Evolutionary conservation across 1,284 basidiomycete genomes (phyloP).

Genomic region (Entoloma clypeatum): DNA sequence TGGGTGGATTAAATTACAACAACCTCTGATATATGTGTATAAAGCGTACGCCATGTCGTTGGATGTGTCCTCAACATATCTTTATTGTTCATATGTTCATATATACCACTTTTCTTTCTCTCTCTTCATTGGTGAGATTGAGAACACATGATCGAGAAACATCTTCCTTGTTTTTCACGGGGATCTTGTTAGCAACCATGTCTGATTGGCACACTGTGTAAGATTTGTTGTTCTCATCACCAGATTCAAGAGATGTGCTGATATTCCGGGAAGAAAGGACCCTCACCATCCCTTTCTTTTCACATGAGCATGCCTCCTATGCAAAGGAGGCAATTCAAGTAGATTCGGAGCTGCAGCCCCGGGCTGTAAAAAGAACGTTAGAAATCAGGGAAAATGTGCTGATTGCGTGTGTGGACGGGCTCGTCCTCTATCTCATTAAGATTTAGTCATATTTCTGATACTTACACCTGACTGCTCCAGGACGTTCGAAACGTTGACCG

Average conservation of each 20-base stretch:
- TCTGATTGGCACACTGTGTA: constrained; percentile 35
- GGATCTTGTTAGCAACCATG: constrained; percentile 13
- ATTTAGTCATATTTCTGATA: neutral
- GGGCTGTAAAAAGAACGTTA: constrained; percentile 71
- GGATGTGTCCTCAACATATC: constrained; percentile 15
- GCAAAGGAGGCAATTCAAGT: constrained; percentile 82
- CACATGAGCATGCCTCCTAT: constrained; percentile 68
- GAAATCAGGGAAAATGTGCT: constrained; percentile 61
- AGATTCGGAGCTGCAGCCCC: constrained; percentile 77
- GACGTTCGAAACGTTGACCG: constrained; percentile 70
- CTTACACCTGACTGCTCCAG: constrained; percentile 31
- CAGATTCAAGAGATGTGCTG: constrained; percentile 1
- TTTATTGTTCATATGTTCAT: constrained; percentile 18
- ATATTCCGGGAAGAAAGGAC: constrained; percentile 42
- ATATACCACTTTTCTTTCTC: constrained; percentile 3
- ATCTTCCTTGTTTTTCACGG: neutral
- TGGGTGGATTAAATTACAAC: constrained; percentile 18
- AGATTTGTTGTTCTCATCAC: constrained; percentile 12
- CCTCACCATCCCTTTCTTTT: constrained; percentile 75
- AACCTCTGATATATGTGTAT: constrained; percentile 12
- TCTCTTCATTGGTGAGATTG: constrained; percentile 7
- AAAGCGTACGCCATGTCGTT: constrained; percentile 7
- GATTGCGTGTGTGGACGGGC: constrained; percentile 69
- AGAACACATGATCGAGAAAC: constrained; percentile 4
- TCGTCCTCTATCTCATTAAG: constrained; percentile 7